Evolutionary conservation across 768 basidiomycete genomes (phyloP).

Genomic region (Mycena indigotica): DNA sequence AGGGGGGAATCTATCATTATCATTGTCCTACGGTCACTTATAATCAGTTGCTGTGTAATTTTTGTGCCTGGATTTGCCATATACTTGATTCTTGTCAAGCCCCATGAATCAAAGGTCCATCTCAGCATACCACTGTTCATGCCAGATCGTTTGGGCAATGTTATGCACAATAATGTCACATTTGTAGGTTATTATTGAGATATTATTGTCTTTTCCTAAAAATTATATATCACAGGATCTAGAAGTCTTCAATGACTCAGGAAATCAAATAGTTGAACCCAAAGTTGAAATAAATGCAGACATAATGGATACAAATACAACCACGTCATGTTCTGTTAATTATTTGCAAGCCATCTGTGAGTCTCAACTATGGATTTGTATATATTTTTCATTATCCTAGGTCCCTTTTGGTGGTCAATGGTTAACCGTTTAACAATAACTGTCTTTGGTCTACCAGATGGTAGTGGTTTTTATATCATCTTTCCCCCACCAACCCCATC

Average conservation of each 20-base stretch:
- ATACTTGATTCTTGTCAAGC: neutral
- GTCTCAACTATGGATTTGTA: too few species aligned
- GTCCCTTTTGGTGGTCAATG: neutral
- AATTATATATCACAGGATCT: neutral
- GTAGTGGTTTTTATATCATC: neutral
- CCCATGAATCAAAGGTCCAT: neutral
- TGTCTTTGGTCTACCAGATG: neutral
- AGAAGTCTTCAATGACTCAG: neutral
- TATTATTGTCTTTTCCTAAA: too few species aligned
- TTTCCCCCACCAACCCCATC: neutral
- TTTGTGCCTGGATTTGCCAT: neutral
- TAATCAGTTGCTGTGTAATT: neutral
- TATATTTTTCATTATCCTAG: neutral
- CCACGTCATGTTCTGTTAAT: too few species aligned
- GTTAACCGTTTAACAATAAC: neutral
- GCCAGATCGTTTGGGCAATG: too few species aligned
- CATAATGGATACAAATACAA: neutral
- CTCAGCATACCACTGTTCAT: neutral
- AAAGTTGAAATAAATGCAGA: too few species aligned
- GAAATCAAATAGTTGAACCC: too few species aligned
- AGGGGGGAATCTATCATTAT: constrained; percentile 1
- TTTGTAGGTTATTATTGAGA: too few species aligned
- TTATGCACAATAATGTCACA: too few species aligned
- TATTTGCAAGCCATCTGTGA: too few species aligned
- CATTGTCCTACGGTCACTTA: neutral